Percentiles rank a stretch among this genome's conserved stretches.
Evolutionary conservation across 176 grass and related monocot genomes (phyloP).

Genomic region (Thalia dealbata): DNA sequence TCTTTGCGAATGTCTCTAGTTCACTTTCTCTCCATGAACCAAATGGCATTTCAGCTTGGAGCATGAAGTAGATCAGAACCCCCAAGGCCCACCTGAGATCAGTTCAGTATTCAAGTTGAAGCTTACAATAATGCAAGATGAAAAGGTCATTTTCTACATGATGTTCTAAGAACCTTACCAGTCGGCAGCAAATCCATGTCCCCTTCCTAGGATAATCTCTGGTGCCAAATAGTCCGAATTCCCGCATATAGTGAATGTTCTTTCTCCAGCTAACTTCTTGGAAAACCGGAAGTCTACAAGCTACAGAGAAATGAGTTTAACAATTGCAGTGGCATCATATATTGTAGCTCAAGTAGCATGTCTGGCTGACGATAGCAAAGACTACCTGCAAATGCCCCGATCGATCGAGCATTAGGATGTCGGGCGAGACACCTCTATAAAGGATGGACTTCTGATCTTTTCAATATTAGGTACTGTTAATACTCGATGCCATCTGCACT

Average conservation of each 20-base stretch:
- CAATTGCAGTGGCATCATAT: neutral
- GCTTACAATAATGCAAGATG: neutral
- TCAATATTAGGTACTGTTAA: constrained; percentile 1
- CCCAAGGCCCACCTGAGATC: constrained; percentile 82
- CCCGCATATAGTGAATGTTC: constrained; percentile 84
- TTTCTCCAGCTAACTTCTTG: constrained; percentile 71
- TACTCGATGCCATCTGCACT: neutral
- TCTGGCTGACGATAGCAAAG: neutral
- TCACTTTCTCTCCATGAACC: constrained; percentile 83
- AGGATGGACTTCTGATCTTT: constrained; percentile 86
- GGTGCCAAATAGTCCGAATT: constrained; percentile 80
- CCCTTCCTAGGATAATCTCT: constrained; percentile 78
- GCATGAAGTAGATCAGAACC: constrained; percentile 90
- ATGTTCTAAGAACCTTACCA: constrained; percentile 39
- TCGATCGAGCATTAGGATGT: constrained; percentile 70
- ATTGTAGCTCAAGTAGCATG: no score
- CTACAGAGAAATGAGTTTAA: constrained; percentile 21
- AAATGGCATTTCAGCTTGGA: constrained; percentile 87
- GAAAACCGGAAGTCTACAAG: constrained; percentile 95
- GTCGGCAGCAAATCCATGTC: constrained; percentile 63
- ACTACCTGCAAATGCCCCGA: constrained; percentile 53
- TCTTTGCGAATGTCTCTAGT: constrained; percentile 77
- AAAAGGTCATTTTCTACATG: no score
- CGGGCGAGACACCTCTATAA: constrained; percentile 82
- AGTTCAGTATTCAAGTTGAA: neutral